Evolutionary conservation across 306 rosid species (phyloP).

Genomic region (Lathyrus sativus): DNA sequence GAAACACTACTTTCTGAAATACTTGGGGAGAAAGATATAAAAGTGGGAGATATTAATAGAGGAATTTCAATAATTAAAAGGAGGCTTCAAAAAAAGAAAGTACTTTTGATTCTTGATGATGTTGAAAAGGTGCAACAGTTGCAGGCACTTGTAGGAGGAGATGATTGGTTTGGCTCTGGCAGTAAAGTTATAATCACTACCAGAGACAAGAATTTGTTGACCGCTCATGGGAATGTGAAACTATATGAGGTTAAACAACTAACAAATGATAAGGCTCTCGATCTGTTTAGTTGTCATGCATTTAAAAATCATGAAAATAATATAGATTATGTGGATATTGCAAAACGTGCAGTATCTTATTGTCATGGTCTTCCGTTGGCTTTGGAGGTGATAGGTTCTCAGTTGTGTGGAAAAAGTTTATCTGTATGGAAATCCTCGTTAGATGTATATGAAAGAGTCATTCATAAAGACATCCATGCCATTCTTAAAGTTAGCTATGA

Average conservation of each 20-base stretch:
- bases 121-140: not conserved
- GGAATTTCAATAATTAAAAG: conserved; percentile 10
- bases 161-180: conserved; percentile 10
- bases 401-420: conserved; percentile 10
- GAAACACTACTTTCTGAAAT: conserved; percentile 3
- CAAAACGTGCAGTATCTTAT: not conserved
- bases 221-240: not conserved
- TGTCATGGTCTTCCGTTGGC: conserved; percentile 11
- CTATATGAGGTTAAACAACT: not conserved
- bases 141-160: not conserved
- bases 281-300: conserved; percentile 14
- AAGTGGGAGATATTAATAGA: conserved; percentile 21
- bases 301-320: not conserved
- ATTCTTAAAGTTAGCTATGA: conserved; percentile 21
- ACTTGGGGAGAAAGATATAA: not conserved
- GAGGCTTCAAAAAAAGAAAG: conserved; percentile 5
- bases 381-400: conserved; percentile 23
- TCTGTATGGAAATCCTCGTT: not conserved
- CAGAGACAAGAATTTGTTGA: conserved; percentile 3
- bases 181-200: conserved; percentile 18
- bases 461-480: not conserved
- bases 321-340: not conserved
- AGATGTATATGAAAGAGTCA: not conserved
- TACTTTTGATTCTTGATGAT: conserved; percentile 20
- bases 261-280: not conserved